phyloP scores from a whole-genome alignment of 2,329 filamentous ascomycete genomes.

The Didymella pomorum region DNA sequence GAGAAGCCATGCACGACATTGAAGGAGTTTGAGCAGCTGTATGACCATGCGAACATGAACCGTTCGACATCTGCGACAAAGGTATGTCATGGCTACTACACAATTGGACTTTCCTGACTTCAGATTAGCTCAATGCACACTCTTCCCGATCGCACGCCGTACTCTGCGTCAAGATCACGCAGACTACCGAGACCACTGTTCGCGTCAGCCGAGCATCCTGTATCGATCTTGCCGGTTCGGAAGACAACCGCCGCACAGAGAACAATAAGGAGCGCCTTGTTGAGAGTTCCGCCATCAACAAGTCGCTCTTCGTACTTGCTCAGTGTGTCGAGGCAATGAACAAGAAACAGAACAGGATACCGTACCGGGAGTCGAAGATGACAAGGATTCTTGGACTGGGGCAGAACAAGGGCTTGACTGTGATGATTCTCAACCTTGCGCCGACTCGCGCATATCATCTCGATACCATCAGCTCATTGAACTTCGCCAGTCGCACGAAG shows the following conservation, averaged over 20 bases:
- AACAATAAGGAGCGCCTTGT: conserved; percentile 91
- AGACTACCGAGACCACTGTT: conserved; percentile 73
- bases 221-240: conserved; percentile 93
- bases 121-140: conserved; percentile 76
- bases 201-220: conserved; percentile 83
- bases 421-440: conserved; percentile 96
- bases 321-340: conserved; percentile 96
- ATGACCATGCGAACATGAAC: conserved; percentile 92
- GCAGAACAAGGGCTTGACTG: conserved; percentile 92
- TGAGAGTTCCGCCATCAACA: conserved; percentile 98
- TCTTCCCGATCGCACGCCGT: conserved; percentile 91
- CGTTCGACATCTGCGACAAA: conserved; percentile 89
- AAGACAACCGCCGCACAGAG: conserved; percentile 93
- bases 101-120: conserved; percentile 1
- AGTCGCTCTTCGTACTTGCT: conserved; percentile 91
- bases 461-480: conserved; percentile 90
- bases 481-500: conserved; percentile 94
- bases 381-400: conserved; percentile 90
- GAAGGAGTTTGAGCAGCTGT: conserved; percentile 88
- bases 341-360: conserved; percentile 76
- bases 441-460: conserved; percentile 92
- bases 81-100: conserved; percentile 44
- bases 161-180: conserved; percentile 85
- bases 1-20: conserved; percentile 83
- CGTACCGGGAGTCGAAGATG: conserved; percentile 97